Conservation (phyloP, 2,329 filamentous ascomycete species). For the Cytospora schulzeri region DNA sequence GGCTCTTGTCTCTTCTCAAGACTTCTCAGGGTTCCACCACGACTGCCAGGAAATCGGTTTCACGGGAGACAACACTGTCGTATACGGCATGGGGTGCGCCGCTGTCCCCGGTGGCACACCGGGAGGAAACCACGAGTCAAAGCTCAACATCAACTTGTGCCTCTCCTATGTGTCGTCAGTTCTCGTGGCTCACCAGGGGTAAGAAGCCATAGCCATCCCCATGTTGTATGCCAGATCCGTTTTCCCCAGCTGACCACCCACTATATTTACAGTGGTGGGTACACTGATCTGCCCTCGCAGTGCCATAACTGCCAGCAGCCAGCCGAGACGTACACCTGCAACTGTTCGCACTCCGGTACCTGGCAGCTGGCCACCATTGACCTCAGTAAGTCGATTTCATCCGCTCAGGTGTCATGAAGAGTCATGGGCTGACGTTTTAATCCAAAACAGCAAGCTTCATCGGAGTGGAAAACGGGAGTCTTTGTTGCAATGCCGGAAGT, state of each 20-base stretch:
- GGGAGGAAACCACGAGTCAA: conserved; percentile 7
- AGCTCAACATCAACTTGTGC: conserved; percentile 18
- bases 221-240: neutral
- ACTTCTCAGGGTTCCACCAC: conserved; percentile 18
- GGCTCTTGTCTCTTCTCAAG: neutral
- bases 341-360: conserved; percentile 6
- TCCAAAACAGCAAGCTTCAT: conserved; percentile 15
- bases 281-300: neutral
- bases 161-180: conserved; percentile 13
- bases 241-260: neutral
- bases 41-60: conserved; percentile 15
- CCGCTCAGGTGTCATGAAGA: neutral
- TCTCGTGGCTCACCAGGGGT: conserved; percentile 23
- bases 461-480: conserved; percentile 20
- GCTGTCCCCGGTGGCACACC: neutral
- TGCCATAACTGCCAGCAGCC: neutral
- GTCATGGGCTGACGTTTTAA: neutral
- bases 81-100: conserved; percentile 16
- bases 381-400: conserved; percentile 9
- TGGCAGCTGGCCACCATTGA: conserved; percentile 1
- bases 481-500: conserved; percentile 24
- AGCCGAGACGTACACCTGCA: conserved; percentile 13
- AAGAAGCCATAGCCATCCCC: neutral
- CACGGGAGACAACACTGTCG: conserved; percentile 8
- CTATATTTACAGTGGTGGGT: conserved; percentile 13